phyloP scores from a whole-genome alignment of 805 yeast species.

The Clavispora santaluciae region DNA sequence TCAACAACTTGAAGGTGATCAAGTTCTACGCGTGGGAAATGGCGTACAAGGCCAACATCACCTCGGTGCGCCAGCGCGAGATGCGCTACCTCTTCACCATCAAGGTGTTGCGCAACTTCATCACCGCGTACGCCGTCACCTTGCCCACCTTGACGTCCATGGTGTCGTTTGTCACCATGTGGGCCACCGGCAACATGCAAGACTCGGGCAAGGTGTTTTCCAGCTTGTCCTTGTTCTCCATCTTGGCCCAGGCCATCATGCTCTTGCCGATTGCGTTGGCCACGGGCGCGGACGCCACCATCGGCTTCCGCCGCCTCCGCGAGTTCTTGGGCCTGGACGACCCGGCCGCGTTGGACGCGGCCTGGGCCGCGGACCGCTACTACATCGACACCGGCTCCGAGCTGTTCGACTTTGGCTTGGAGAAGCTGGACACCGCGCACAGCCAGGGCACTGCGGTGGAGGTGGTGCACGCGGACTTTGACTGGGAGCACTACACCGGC shows the following conservation, averaged over 20 bases:
- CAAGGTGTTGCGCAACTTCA: conserved; percentile 37
- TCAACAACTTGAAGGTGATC: conserved; percentile 37
- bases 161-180: conserved; percentile 42
- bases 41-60: conserved; percentile 35
- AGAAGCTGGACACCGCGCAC: not conserved
- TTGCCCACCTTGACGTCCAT: conserved; percentile 41
- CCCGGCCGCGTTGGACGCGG: conserved; percentile 10
- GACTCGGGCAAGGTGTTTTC: conserved; percentile 39
- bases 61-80: conserved; percentile 34
- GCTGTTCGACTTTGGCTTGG: conserved; percentile 3
- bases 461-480: conserved; percentile 10
- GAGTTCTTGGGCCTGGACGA: conserved; percentile 20
- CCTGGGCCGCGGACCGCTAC: conserved; percentile 7
- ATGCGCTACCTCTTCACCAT: conserved; percentile 39
- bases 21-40: conserved; percentile 45
- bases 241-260: conserved; percentile 41
- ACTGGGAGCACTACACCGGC: conserved; percentile 10
- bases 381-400: conserved; percentile 2
- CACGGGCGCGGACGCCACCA: conserved; percentile 41
- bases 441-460: conserved; percentile 6
- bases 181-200: conserved; percentile 39
- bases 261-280: conserved; percentile 41
- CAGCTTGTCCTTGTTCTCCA: conserved; percentile 37
- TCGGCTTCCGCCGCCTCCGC: conserved; percentile 31
- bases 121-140: conserved; percentile 41